Evolutionary conservation across 805 yeast genomes (phyloP), one percentile per base, ranked within the genome.

Genomic region (Wickerhamomyces alni): DNA sequence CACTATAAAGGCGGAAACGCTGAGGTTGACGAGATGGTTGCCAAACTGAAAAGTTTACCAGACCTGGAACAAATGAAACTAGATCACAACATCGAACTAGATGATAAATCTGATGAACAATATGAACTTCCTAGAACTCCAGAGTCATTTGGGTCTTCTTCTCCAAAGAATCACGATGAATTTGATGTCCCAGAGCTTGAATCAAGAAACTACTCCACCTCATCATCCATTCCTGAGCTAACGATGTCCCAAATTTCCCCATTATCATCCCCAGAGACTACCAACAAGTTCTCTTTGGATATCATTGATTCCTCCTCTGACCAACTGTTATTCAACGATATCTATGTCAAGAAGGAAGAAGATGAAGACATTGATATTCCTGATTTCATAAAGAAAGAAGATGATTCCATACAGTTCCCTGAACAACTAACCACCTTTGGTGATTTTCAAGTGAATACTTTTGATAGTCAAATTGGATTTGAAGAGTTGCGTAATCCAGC

Each of bases 401-500:
- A 36, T 36, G 40, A 16, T 19, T 28, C 18, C 11, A 2, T 21
- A 4, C 26, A 28, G 24, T 17, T 38, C 29, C 37, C 37, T 5
- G 26, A 32, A 24, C 33, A 45, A 33, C 13, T 46, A 27, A 39
- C n/a, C 13, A 17, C 34, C 16, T 35, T 46, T 27, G 53, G 43
- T 29, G 55, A 51, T 34, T 47, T 42, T 34, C 52, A 46, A 35
- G 47, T 42, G 9, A 41, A 42, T 35, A 33, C 51, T 43, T 39
- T 38, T 45, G 63, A 59, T 48, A 54, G 54, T 52, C 58, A 61
- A 43, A 55, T 51, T 50, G 66, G 50, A 40, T 58, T 62, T 54
- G 67, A 60, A 56, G 64, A 62, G 63, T 63, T 64, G 69, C 68
- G 69, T 62, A 62, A 65, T 65, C 68, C 69, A 65, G 69, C 59